Evolutionary conservation across 257 asterid species (phyloP).

Genomic region (Leptodermis oblonga): DNA sequence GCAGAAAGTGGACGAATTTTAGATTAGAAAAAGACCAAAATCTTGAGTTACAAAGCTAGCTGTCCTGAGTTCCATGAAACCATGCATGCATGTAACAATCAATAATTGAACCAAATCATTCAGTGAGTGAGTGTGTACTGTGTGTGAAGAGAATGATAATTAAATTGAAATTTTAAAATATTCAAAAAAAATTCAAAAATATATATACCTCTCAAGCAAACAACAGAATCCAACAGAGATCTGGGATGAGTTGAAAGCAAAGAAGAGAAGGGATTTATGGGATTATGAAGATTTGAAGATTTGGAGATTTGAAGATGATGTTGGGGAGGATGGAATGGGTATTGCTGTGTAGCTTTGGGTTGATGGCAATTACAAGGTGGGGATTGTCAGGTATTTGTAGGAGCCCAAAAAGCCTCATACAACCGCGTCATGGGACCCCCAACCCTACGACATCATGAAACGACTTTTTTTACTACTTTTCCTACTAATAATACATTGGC

Average conservation of each 20-base stretch:
- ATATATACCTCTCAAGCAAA: conserved; percentile 35
- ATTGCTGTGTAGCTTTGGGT: conserved; percentile 21
- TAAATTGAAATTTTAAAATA: neutral
- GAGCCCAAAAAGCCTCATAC: conserved; percentile 31
- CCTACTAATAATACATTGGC: neutral
- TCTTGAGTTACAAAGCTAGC: conserved; percentile 26
- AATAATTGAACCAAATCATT: neutral
- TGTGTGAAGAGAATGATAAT: neutral
- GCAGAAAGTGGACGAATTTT: conserved; percentile 16
- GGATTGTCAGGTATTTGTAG: conserved; percentile 55
- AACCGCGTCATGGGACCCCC: conserved; percentile 60
- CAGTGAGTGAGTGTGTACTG: neutral
- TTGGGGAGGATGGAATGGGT: too few relatives aligned
- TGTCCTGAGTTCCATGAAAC: neutral
- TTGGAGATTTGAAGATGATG: conserved; percentile 5
- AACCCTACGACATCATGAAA: conserved; percentile 48
- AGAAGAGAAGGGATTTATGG: conserved; percentile 12
- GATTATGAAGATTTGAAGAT: conserved; percentile 4
- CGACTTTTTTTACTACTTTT: neutral
- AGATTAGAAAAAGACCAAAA: conserved; percentile 18
- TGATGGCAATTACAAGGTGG: conserved; percentile 41
- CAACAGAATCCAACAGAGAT: conserved; percentile 40
- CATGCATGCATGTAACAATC: conserved; percentile 10
- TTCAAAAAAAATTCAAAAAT: neutral
- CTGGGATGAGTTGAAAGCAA: conserved; percentile 29